Evolutionary conservation across 805 yeast species (phyloP).

Genomic region (Candida nonsorbophila): DNA sequence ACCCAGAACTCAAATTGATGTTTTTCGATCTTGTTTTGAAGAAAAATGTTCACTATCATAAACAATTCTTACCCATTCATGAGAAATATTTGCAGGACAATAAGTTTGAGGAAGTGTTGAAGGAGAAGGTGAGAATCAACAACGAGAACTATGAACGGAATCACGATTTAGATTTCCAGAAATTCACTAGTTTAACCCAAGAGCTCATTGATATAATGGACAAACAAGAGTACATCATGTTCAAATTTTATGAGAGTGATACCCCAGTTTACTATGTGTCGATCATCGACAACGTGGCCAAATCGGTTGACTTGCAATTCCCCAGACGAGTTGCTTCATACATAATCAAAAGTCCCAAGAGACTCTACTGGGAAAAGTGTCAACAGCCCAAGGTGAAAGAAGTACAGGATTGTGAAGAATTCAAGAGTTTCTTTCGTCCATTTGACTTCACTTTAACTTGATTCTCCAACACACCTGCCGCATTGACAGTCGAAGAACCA

Average conservation of each 20-base stretch:
- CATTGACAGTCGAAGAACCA: conserved; percentile 64
- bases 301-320: conserved; percentile 68
- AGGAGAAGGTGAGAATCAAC: conserved; percentile 37
- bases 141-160: conserved; percentile 43
- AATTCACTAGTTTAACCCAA: conserved; percentile 18
- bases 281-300: conserved; percentile 16
- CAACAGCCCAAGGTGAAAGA: conserved; percentile 61
- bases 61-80: conserved; percentile 72
- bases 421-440: conserved; percentile 49
- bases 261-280: conserved; percentile 14
- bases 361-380: conserved; percentile 76
- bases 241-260: conserved; percentile 21
- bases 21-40: conserved; percentile 66
- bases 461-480: conserved; percentile 33
- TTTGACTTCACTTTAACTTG: conserved; percentile 32
- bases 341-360: conserved; percentile 52
- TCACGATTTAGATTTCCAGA: conserved; percentile 38
- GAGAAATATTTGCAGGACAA: conserved; percentile 22
- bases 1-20: conserved; percentile 45
- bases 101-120: conserved; percentile 42
- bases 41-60: conserved; percentile 67
- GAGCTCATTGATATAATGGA: conserved; percentile 17
- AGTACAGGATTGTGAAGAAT: conserved; percentile 52
- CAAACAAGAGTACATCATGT: conserved; percentile 32
- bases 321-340: conserved; percentile 76